Base-by-base conservation (phyloP, 352 stramenopile species). In the Pythium aristosporum region DNA sequence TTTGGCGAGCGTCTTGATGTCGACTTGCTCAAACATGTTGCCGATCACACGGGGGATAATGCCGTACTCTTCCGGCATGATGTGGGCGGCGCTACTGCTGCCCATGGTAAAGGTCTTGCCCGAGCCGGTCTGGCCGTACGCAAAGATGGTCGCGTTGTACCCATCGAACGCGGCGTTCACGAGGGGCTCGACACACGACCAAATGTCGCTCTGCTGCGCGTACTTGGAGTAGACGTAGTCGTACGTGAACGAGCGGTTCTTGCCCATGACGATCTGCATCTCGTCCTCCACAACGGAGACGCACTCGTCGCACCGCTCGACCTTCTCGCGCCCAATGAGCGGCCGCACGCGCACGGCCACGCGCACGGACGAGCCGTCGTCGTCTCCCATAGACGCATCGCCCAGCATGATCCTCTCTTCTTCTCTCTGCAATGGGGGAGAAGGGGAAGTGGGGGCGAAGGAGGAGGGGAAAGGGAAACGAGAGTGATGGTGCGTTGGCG, bases 101-200 rank as follows among this genome's bases (percentile, higher is more conserved):
- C 85, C 88, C 88, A 96, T 96, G 9, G 88, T 96, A 72, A 87
- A 91, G 43, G 88, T 96, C 74, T 96, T 96, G 39, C 87, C 87
- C 5, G 82, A 91, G 5, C 87, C 87, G 2, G 87, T 96, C 70
- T 96, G 88, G 16, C 88, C 88, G 61, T 96, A 96, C 18, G 88
- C 88, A 61, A 96, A 95, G 71, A 96, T 90, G 25, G 88, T 96
- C 4, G 87, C 80, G 75, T 96, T 96, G 74, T 96, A 96, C 34
- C 88, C 88, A 51, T 96, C 85, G 49, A 96, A 94, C 11, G 78
- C 83, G n/a, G 85, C 76, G 32, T 83, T 73, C 39, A 94, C 82
- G 37, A 96, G 80, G 60, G 87, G 87, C 32, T 89, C 80, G 42
- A 96, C 85, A 66, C 87, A 94, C 49, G 68, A 63, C 82, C 85